Conservation (phyloP, 2,329 filamentous ascomycete genomes). For the Aspergillus hortae region DNA sequence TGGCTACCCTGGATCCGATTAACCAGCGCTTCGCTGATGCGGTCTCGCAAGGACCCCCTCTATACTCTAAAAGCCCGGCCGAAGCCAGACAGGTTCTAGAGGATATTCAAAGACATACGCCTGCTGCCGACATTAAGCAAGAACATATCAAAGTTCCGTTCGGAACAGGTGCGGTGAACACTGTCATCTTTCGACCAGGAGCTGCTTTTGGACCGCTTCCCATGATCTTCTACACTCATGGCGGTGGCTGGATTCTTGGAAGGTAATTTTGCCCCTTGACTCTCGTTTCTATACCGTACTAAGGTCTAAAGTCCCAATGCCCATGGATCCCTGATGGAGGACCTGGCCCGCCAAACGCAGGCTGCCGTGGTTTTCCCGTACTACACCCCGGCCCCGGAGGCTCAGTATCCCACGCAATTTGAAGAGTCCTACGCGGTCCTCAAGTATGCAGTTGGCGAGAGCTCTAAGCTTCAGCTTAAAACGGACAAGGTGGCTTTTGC, state of each 20-base stretch:
- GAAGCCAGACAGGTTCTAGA: background rate
- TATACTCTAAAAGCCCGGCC: background rate
- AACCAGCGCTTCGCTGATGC: background rate
- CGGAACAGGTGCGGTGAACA: background rate
- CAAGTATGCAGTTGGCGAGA: slow-evolving; percentile 3
- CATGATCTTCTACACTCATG: slow-evolving; percentile 12
- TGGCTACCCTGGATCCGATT: background rate
- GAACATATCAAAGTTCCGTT: background rate
- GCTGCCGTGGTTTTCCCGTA: slow-evolving; percentile 9
- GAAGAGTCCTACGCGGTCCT: slow-evolving; percentile 8
- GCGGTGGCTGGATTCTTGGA: slow-evolving; percentile 12
- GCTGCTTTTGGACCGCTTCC: slow-evolving; percentile 1
- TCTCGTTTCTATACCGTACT: background rate
- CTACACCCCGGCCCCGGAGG: slow-evolving; percentile 6
- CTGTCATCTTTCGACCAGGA: background rate
- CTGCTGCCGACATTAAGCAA: background rate
- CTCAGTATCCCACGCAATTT: slow-evolving; percentile 10
- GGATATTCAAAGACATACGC: background rate
- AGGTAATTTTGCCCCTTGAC: slow-evolving; percentile 1
- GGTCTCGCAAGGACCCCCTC: background rate
- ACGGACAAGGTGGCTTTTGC: background rate
- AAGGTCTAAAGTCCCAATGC: background rate
- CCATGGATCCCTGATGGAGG: slow-evolving; percentile 8
- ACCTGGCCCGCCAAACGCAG: slow-evolving; percentile 2
- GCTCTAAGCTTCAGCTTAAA: background rate